Evolutionary conservation across 345 rosid species (phyloP).

Genomic region (Rhodomyrtus tomentosa): DNA sequence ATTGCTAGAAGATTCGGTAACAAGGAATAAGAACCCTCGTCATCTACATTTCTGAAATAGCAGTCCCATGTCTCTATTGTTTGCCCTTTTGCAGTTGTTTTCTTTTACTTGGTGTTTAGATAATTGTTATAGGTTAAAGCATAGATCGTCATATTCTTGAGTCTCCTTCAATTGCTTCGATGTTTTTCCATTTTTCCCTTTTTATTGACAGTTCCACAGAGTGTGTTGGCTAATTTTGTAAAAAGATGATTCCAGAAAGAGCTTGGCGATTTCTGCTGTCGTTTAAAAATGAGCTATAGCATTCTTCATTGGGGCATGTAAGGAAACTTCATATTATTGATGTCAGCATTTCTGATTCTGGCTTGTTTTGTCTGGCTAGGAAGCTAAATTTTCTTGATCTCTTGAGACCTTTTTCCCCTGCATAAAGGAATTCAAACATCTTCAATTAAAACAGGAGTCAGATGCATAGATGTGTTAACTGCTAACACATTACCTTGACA

Average conservation of each 20-base stretch:
- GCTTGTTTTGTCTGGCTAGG: not conserved
- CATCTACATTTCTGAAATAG: not conserved
- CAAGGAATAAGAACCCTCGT: constrained; percentile 31
- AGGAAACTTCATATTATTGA: not conserved
- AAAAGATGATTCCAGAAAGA: not conserved
- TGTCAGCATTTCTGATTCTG: not conserved
- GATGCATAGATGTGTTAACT: not conserved
- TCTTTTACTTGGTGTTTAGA: not conserved
- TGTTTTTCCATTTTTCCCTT: not conserved
- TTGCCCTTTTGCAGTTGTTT: not conserved
- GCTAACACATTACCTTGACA: not conserved
- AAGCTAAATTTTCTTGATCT: not conserved
- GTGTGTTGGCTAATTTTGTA: not conserved
- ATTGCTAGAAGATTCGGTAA: constrained; percentile 85
- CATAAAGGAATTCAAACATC: not conserved
- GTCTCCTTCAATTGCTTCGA: not conserved
- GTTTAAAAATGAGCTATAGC: not conserved
- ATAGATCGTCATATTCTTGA: not conserved
- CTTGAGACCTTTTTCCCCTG: not conserved
- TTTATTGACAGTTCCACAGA: not conserved
- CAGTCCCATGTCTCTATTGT: not conserved
- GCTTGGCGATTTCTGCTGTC: not conserved
- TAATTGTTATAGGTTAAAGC: not conserved
- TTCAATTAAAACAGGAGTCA: not conserved
- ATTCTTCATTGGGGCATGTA: not conserved